Evolutionary conservation across 257 asterid species (phyloP).

Genomic region (Lycium barbarum): DNA sequence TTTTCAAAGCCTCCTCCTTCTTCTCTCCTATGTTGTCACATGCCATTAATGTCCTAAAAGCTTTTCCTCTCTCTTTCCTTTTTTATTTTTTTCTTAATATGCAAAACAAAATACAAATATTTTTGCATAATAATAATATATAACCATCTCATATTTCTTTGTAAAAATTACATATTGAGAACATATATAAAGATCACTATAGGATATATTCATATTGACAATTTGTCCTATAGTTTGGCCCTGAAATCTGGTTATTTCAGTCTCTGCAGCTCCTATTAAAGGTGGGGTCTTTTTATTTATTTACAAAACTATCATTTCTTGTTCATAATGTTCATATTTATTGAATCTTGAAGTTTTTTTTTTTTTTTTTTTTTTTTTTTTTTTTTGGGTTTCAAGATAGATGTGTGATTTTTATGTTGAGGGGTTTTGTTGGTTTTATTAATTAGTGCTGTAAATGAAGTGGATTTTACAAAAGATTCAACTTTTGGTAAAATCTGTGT

Average conservation of each 20-base stretch:
- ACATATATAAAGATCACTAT: neutral
- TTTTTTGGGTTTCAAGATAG: neutral
- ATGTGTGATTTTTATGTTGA: neutral
- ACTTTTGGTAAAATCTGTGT: neutral
- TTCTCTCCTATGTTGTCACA: neutral
- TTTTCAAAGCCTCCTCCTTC: slow-evolving; percentile 5
- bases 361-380: neutral
- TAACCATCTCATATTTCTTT: slow-evolving; percentile 10
- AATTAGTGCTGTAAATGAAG: neutral
- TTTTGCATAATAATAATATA: neutral
- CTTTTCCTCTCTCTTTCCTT: neutral
- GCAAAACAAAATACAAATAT: neutral
- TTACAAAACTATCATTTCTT: neutral
- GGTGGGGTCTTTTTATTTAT: neutral
- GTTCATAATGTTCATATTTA: neutral
- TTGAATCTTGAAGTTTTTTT: neutral
- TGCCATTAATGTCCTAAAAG: neutral
- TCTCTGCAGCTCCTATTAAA: neutral
- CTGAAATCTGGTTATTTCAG: neutral
- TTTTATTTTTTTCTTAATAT: neutral
- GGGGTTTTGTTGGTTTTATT: neutral
- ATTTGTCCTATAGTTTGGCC: neutral
- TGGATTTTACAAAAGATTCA: neutral
- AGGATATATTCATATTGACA: neutral
- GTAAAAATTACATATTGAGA: neutral